Percentiles rank a stretch among this genome's conserved stretches.
Conservation (phyloP, 352 stramenopile genomes). For the Saprolegnia diclina region DNA sequence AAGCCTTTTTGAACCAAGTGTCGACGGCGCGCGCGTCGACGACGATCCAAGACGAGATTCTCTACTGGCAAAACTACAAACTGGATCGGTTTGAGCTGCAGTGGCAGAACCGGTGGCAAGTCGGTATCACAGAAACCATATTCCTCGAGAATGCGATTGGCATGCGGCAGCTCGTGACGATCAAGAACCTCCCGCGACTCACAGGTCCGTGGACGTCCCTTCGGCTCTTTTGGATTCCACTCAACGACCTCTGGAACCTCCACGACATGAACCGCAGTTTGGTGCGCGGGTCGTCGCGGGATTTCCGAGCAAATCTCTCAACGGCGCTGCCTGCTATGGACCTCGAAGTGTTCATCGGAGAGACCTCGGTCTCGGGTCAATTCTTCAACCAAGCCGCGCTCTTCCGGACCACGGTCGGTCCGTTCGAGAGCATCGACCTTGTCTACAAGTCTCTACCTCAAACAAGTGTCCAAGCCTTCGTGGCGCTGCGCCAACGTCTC, state of each 20-base stretch:
- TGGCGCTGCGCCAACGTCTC: neutral
- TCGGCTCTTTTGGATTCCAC: neutral
- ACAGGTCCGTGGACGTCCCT: slow-evolving; percentile 12
- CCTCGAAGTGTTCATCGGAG: slow-evolving; percentile 1
- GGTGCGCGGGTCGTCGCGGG: neutral
- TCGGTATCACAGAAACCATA: neutral
- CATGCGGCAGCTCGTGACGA: neutral
- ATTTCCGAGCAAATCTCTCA: neutral
- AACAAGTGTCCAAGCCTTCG: neutral
- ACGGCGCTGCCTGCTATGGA: neutral
- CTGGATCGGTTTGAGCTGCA: neutral
- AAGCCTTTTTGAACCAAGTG: neutral
- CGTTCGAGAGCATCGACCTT: neutral
- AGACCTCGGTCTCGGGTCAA: neutral
- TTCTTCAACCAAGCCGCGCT: too few species aligned
- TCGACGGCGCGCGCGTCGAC: neutral
- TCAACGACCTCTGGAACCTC: slow-evolving; percentile 5
- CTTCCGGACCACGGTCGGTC: neutral
- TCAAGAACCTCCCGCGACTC: neutral
- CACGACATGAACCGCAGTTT: slow-evolving; percentile 4
- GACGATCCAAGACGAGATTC: neutral
- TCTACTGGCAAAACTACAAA: neutral
- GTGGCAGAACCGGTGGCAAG: neutral
- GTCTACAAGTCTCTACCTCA: neutral
- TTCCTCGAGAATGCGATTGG: neutral